Evolutionary conservation across 2,329 filamentous ascomycete genomes (phyloP).

Genomic region (Sarocladium kiliense): DNA sequence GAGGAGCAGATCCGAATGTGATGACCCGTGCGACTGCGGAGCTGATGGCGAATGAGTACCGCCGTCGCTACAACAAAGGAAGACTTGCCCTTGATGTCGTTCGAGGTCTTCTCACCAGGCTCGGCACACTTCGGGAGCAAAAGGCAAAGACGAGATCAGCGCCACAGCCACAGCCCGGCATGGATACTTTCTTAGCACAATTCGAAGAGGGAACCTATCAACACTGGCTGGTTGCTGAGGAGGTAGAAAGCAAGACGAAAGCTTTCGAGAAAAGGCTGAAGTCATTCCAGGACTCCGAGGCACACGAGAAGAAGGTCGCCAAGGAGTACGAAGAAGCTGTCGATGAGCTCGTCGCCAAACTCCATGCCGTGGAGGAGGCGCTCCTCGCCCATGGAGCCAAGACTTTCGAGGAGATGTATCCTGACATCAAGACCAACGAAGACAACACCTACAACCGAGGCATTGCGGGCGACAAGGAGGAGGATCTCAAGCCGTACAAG

Average conservation of each 20-base stretch:
- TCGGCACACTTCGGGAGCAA: conserved; percentile 27
- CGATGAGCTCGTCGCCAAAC: conserved; percentile 40
- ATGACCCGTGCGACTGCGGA: conserved; percentile 38
- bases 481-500: conserved; percentile 34
- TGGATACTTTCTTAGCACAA: conserved; percentile 48
- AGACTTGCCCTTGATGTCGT: conserved; percentile 58
- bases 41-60: conserved; percentile 27
- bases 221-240: conserved; percentile 44
- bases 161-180: conserved; percentile 26
- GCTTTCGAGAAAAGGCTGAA: conserved; percentile 26
- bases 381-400: conserved; percentile 59
- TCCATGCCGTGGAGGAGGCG: conserved; percentile 48
- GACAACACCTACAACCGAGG: conserved; percentile 10
- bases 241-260: conserved; percentile 28
- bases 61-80: conserved; percentile 30
- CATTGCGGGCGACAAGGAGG: background rate
- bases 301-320: conserved; percentile 14
- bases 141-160: conserved; percentile 11
- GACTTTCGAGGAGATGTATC: conserved; percentile 60
- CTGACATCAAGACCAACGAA: conserved; percentile 34
- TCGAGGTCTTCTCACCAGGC: conserved; percentile 40
- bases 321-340: conserved; percentile 54
- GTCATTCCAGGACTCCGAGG: conserved; percentile 18
- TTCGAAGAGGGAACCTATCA: conserved; percentile 54
- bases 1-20: conserved; percentile 61